Evolutionary conservation across 768 basidiomycete genomes (phyloP), one percentile per base, ranked within the genome.

Genomic region (Boletus bicolor): DNA sequence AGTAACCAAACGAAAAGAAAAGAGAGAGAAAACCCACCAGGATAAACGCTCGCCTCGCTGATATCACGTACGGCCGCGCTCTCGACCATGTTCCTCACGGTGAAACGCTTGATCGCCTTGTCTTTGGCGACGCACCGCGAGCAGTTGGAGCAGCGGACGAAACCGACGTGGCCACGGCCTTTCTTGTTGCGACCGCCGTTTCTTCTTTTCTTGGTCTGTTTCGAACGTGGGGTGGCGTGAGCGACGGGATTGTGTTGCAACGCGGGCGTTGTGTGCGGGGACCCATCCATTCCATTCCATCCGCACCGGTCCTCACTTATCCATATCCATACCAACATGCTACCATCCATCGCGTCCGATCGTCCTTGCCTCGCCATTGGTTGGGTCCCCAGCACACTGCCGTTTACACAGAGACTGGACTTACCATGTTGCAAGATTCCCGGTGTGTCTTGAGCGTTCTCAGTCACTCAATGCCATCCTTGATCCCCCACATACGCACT

Each of bases 11-110:
- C 21, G 2, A 24, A 24, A 24, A 24, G 2, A 24, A 24, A 24
- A 24, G 21, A 24, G 21, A 24, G 21, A 24, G 21, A 24, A 24
- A 24, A 77, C 85, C 62, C 67, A 94, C 93, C 93, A 55, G 79
- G 75, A 79, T 98, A 99, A 59, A 98, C 88, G 68, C 87, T 89
- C 41, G 95, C 94, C 68, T 98, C 97, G 72, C 88, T 91, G 72
- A 99, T 90, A 79, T 99, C 97, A 61, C 95, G 83, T 65, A 98
- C 92, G 52, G 96, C 96, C 44, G 97, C 97, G 70, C 91, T 91
- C 84, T 98, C 96, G 55, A 99, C 94, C 92, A 98, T 98, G 86
- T 99, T 99, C 77, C 94, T 86, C 70, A 98, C 96, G 38, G 95
- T 97, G 85, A 96, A 96, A 50, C 97, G 84, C 81, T 97, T 97